These are phyloP conservation scores for Podaxis mareebaensis DNA, from an alignment of 768 basidiomycete genomes.

Conservation along the genomic window DNA sequence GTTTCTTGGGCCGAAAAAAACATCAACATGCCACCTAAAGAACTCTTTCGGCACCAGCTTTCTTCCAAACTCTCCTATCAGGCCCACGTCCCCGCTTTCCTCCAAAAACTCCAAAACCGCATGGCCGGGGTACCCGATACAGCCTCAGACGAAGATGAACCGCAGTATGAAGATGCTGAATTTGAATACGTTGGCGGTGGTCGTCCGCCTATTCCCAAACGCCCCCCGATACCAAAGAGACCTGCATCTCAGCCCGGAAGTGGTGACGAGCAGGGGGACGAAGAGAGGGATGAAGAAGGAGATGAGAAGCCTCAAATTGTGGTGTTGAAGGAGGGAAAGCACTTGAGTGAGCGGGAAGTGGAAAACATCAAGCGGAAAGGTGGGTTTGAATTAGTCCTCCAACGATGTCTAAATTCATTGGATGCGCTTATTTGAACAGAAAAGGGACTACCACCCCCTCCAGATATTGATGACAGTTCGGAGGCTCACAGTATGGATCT, in stretches of 20 bases:
- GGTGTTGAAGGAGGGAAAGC: conserved; percentile 86
- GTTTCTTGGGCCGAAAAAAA: neutral
- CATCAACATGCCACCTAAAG: conserved; percentile 49
- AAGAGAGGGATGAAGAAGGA: conserved; percentile 54
- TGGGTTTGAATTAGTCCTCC: conserved; percentile 28
- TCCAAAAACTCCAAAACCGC: conserved; percentile 64
- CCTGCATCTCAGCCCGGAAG: conserved; percentile 71
- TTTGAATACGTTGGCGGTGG: conserved; percentile 70
- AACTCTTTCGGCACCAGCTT: conserved; percentile 70
- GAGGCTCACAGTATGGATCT: conserved; percentile 22
- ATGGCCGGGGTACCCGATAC: conserved; percentile 54
- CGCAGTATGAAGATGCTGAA: conserved; percentile 33
- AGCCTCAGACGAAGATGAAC: conserved; percentile 49
- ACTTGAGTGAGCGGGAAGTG: conserved; percentile 75
- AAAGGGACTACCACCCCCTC: conserved; percentile 59
- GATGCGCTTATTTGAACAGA: conserved; percentile 35
- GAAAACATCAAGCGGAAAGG: conserved; percentile 78
- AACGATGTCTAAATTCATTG: neutral
- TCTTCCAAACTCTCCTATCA: conserved; percentile 71
- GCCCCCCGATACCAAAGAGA: conserved; percentile 71
- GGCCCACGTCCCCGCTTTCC: conserved; percentile 60
- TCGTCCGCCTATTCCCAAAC: conserved; percentile 70
- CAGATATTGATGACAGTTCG: conserved; percentile 33
- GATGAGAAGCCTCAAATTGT: conserved; percentile 91
- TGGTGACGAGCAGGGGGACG: conserved; percentile 35